phyloP scores from a whole-genome alignment of 306 rosid species.

The Inga laurina region DNA sequence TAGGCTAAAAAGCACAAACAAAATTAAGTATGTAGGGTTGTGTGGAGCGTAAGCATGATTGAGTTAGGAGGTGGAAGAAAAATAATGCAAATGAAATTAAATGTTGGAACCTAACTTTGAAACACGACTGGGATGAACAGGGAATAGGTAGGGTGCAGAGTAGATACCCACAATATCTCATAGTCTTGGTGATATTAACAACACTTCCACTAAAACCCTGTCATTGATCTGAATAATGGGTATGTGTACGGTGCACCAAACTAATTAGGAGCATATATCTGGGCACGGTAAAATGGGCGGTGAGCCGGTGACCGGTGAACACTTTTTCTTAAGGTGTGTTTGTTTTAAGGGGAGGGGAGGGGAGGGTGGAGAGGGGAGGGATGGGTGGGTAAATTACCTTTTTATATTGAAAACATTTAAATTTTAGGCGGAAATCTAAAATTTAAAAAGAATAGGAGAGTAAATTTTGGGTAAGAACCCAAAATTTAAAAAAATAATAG shows the following conservation, averaged over 20 bases:
- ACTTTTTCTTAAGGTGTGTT: not conserved
- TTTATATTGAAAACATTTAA: too few relatives aligned
- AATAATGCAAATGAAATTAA: not conserved
- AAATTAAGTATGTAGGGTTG: not conserved
- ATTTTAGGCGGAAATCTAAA: too few relatives aligned
- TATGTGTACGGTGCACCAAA: not conserved
- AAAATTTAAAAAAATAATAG: too few relatives aligned
- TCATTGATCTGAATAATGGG: not conserved
- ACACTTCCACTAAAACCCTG: not conserved
- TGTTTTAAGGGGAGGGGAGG: too few relatives aligned
- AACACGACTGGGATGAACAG: not conserved
- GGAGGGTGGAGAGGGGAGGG: too few relatives aligned
- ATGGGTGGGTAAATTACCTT: too few relatives aligned
- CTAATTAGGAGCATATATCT: not conserved
- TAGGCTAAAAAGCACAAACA: not conserved
- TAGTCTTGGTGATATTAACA: not conserved
- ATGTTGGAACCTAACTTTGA: not conserved
- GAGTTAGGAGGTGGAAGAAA: not conserved
- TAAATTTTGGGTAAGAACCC: too few relatives aligned
- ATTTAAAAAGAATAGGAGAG: too few relatives aligned
- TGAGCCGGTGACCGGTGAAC: not conserved
- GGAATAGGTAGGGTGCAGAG: not conserved
- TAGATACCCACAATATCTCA: not conserved
- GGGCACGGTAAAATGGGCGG: not conserved
- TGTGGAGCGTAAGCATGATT: not conserved